Evolutionary conservation across 768 basidiomycete species (phyloP), one percentile per base, ranked within the genome.

Genomic region (Punctularia strigosozonata): DNA sequence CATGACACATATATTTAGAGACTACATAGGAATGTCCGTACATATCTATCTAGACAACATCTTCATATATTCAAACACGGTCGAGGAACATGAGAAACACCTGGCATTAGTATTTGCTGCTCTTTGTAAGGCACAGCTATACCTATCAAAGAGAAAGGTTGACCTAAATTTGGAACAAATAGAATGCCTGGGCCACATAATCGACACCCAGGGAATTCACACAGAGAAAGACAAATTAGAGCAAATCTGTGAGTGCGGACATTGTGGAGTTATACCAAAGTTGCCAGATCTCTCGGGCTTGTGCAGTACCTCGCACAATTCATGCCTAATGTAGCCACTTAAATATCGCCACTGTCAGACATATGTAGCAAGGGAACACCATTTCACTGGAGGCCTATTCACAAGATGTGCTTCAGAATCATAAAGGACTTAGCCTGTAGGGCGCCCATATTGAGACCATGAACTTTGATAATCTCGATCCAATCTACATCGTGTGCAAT

Each of bases 1-100:
- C 0, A 59, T 69, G 35, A 61, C 52, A 3, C 37, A 43, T 3
- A 61, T 64, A 0, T 49, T 73, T 0, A 32, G 46, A 0, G 43
- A 52, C 0, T 48, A 49, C 8, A 56, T 73, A 19, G 65, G 0
- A 48, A 50, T 2, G 57, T 68, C 33, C 64, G 64, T 37, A 12
- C 62, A 69, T 39, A 54, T 66, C 0, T 70, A 71, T 41, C 49
- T 70, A 0, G 64, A 71, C 39, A 58, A 69, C 37, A 64, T 69
- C 31, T 50, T 71, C 13, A 65, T 69, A 19, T 70, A 62, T 60
- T 71, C 65, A 0, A 7, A 63, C 0, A 43, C 49, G 0, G 14
- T 61, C 0, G 59, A 48, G 6, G 56, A 54, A n/a, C 58, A 60
- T 36, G 18, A 36, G 5, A 7, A 26, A 5, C 38, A 59, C 30